Percentiles rank a stretch among this genome's conserved stretches.
phyloP scores from a whole-genome alignment of 2,329 filamentous ascomycete species.

The Cordyceps sp. region DNA sequence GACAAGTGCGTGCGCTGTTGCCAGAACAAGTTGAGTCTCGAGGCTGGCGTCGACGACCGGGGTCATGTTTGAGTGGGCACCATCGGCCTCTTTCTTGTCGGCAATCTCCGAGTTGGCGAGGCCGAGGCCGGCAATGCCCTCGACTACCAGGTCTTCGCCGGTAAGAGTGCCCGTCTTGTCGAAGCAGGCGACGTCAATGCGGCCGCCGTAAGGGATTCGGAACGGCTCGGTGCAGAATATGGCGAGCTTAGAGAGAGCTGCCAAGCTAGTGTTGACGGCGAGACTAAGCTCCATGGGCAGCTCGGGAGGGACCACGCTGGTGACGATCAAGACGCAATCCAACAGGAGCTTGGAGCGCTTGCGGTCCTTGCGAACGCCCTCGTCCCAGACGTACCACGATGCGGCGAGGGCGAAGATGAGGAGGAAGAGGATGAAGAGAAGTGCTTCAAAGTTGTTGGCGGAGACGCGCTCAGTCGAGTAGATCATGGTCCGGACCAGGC shows the following conservation, averaged over 20 bases:
- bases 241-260: conserved; percentile 82
- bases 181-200: conserved; percentile 92
- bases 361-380: conserved; percentile 84
- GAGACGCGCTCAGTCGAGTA: conserved; percentile 97
- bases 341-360: conserved; percentile 95
- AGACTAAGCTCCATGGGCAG: conserved; percentile 95
- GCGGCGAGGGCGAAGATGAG: conserved; percentile 91
- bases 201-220: conserved; percentile 89
- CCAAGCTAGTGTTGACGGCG: conserved; percentile 93
- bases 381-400: conserved; percentile 98
- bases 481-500: conserved; percentile 96
- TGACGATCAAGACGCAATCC: conserved; percentile 94
- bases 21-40: conserved; percentile 82
- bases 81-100: conserved; percentile 53
- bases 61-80: conserved; percentile 66
- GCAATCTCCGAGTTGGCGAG: conserved; percentile 51
- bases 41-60: conserved; percentile 53
- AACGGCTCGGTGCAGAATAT: conserved; percentile 99
- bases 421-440: conserved; percentile 96
- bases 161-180: conserved; percentile 97
- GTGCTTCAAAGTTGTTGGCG: conserved; percentile 90
- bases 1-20: conserved; percentile 87
- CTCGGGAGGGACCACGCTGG: conserved; percentile 95
- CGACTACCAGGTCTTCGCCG: conserved; percentile 89
- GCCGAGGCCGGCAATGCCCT: conserved; percentile 82